Evolutionary conservation across 2,329 filamentous ascomycete species (phyloP).

Genomic region (Alternaria postmessia): DNA sequence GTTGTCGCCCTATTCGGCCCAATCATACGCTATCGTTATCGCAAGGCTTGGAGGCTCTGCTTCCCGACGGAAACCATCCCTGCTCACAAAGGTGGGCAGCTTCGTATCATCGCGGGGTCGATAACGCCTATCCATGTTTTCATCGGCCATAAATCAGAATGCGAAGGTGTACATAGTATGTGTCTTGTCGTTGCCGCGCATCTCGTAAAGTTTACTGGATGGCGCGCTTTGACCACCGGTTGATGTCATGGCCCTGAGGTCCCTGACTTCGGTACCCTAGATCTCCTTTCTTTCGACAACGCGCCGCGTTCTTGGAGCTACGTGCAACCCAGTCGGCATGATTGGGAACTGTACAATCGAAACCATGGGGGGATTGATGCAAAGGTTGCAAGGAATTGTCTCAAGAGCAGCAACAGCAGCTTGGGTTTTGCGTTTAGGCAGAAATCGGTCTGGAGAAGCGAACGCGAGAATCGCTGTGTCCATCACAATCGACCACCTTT

Average conservation of each 20-base stretch:
- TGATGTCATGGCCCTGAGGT: background rate
- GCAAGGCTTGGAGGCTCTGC: background rate
- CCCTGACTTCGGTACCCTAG: background rate
- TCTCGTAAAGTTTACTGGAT: background rate
- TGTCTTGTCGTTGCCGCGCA: background rate
- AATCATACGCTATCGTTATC: background rate
- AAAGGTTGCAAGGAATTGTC: background rate
- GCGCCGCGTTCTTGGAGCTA: background rate
- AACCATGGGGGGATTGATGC: background rate
- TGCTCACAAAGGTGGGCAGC: background rate
- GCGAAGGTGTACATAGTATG: background rate
- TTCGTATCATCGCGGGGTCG: background rate
- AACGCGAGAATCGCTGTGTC: background rate
- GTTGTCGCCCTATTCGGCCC: background rate
- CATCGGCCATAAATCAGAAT: background rate
- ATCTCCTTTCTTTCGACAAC: background rate
- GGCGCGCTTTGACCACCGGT: conserved; percentile 1
- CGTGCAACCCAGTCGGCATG: background rate
- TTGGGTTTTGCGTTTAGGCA: background rate
- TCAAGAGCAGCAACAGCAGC: background rate
- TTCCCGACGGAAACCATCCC: conserved; percentile 10
- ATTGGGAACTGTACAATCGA: background rate
- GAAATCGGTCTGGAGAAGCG: background rate
- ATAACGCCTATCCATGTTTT: background rate
- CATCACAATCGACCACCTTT: background rate